Evolutionary conservation across 1,139 yeast species (phyloP), one percentile per base, ranked within the genome.

Genomic region (Groenewaldozyma sp.): DNA sequence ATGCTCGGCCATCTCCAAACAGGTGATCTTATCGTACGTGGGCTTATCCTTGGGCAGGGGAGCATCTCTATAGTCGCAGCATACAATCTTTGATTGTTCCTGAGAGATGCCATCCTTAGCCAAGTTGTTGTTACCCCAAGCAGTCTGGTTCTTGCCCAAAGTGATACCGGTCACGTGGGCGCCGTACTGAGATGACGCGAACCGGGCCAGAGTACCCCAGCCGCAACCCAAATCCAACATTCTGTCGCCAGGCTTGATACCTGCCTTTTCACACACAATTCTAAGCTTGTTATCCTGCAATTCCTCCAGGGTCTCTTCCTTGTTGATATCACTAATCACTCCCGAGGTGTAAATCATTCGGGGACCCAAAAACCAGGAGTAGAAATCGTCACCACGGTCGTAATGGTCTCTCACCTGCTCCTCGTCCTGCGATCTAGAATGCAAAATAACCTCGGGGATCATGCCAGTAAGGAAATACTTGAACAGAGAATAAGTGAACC

Each of bases 1-100:
- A 62, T 86, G 96, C 70, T 86, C 96, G 31, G 94, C 88, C 96
- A 86, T 86, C 70, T 86, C 95, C 61, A 86, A 72, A 66, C 94
- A 82, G 39, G 94, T 81, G 58, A 86, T 86, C 64, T 86, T 84
- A 68, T 86, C 78, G 65, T 86, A 86, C 62, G 76, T 73, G 47
- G 62, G 65, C 28, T 62, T 55, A 54, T 64, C 67, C 34, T 62
- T 60, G 28, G 93, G 82, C 44, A 74, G 69, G 42, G 95, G 95
- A 37, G 94, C 74, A 59, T 86, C 95, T 65, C 96, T 81, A 70
- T 87, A 86, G 64, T 86, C 95, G 60, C 78, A 70, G 66, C 95
- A 84, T 42, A 81, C 74, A 52, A 86, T 81, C 59, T 73, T 70
- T 39, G 87, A 77, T 67, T 86, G 95, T n/a, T 70, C 69, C 31